Percentiles rank a stretch among this genome's conserved stretches.
phyloP scores from a whole-genome alignment of 352 stramenopile genomes.

The Globisporangium canariense region DNA sequence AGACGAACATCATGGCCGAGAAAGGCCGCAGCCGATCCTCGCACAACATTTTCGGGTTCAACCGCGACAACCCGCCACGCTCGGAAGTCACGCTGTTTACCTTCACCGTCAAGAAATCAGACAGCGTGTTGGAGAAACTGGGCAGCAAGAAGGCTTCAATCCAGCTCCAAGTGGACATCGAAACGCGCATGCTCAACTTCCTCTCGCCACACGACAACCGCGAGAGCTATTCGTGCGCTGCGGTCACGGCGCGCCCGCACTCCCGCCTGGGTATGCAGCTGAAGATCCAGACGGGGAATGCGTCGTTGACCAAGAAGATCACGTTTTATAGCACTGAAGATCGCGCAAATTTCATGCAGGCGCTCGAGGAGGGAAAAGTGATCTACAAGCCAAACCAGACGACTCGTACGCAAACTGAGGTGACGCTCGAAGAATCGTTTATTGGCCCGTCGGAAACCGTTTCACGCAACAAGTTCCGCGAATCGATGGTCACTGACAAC shows the following conservation, averaged over 20 bases:
- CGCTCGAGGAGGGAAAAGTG: slow-evolving; percentile 78
- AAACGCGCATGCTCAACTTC: slow-evolving; percentile 82
- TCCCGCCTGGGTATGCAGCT: background rate
- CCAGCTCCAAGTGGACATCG: slow-evolving; percentile 79
- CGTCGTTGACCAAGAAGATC: slow-evolving; percentile 72
- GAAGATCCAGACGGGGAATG: slow-evolving; percentile 6
- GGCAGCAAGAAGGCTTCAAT: slow-evolving; percentile 82
- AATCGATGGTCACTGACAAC: slow-evolving; percentile 65
- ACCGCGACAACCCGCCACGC: slow-evolving; percentile 34
- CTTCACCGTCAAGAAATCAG: slow-evolving; percentile 85
- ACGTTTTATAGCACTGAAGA: slow-evolving; percentile 82
- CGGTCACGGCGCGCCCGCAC: background rate
- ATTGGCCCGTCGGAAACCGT: slow-evolving; percentile 25
- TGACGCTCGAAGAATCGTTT: slow-evolving; percentile 27
- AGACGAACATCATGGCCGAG: slow-evolving; percentile 54
- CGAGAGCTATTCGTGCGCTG: background rate
- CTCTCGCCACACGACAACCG: slow-evolving; percentile 27
- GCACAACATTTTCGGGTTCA: slow-evolving; percentile 81
- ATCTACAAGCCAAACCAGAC: slow-evolving; percentile 45
- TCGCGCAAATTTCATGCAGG: slow-evolving; percentile 76
- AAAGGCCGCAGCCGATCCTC: slow-evolving; percentile 64
- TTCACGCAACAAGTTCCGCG: slow-evolving; percentile 39
- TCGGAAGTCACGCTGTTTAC: slow-evolving; percentile 81
- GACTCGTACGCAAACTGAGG: slow-evolving; percentile 21
- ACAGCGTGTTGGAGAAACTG: slow-evolving; percentile 80